These are phyloP conservation scores for Alectoria sarmentosa DNA, from an alignment of 495 filamentous ascomycete genomes.

Conservation along the genomic window DNA sequence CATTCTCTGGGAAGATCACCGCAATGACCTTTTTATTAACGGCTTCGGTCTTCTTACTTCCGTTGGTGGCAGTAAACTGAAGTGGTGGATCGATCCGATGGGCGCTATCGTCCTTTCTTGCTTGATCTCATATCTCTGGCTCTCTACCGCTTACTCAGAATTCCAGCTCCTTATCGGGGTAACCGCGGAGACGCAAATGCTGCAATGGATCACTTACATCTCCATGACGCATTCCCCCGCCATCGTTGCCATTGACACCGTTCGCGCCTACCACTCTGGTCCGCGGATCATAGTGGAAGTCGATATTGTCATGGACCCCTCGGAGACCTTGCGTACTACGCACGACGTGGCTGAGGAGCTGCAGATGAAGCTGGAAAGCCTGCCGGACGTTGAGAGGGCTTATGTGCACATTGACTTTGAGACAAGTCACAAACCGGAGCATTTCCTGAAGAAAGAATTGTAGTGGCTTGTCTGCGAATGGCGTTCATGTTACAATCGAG, in stretches of 20 bases:
- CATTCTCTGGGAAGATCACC: constrained; percentile 89
- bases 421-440: constrained; percentile 90
- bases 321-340: constrained; percentile 61
- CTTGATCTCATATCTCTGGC: constrained; percentile 72
- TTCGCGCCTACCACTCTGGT: constrained; percentile 85
- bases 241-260: constrained; percentile 85
- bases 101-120: constrained; percentile 80
- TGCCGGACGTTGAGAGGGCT: constrained; percentile 88
- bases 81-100: constrained; percentile 93
- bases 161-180: constrained; percentile 88
- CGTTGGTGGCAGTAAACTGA: constrained; percentile 76
- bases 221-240: constrained; percentile 82
- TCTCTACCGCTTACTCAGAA: constrained; percentile 77
- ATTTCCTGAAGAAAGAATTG: constrained; percentile 57
- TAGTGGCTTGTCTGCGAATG: constrained; percentile 26
- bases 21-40: constrained; percentile 85
- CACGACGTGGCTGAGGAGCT: constrained; percentile 93
- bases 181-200: constrained; percentile 73
- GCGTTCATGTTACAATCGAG: neutral
- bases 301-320: constrained; percentile 77
- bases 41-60: constrained; percentile 87
- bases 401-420: constrained; percentile 99
- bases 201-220: constrained; percentile 95
- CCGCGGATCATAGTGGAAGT: constrained; percentile 87
- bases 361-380: constrained; percentile 86